Conservation (phyloP, 176 grass and related monocot genomes). For the Areca catechu region DNA sequence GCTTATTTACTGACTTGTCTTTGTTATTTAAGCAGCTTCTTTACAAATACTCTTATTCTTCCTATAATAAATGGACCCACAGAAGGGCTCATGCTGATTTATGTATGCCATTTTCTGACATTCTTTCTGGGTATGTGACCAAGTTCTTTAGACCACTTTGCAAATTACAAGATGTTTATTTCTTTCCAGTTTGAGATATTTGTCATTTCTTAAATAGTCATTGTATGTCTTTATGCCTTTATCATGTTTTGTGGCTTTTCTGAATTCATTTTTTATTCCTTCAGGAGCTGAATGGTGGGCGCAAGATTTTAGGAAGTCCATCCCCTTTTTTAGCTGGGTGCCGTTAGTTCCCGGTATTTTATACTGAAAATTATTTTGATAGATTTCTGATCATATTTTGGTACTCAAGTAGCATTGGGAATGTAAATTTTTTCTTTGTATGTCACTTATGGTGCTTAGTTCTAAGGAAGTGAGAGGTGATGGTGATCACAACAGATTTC, state of each 20-base stretch:
- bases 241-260: not conserved
- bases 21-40: conserved; percentile 48
- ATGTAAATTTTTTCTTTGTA: too few species aligned
- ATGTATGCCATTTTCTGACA: conserved; percentile 78
- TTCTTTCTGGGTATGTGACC: conserved; percentile 25
- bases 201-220: too few species aligned
- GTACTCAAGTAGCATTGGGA: too few species aligned
- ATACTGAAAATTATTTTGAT: not conserved
- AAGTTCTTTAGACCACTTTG: too few species aligned
- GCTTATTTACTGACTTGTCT: conserved; percentile 8
- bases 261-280: conserved; percentile 15
- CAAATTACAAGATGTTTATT: too few species aligned
- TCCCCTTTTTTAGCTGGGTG: conserved; percentile 75
- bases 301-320: conserved; percentile 85
- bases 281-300: conserved; percentile 99
- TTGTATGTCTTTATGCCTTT: not conserved
- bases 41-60: conserved; percentile 94
- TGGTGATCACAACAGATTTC: too few species aligned
- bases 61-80: conserved; percentile 90
- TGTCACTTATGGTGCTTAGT: too few species aligned
- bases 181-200: too few species aligned
- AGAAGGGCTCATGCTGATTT: conserved; percentile 96
- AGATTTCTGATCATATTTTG: too few species aligned
- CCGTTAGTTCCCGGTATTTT: conserved; percentile 67
- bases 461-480: too few species aligned